Evolutionary conservation across 352 stramenopile genomes (phyloP).

Genomic region (Aphanomyces euteiches): DNA sequence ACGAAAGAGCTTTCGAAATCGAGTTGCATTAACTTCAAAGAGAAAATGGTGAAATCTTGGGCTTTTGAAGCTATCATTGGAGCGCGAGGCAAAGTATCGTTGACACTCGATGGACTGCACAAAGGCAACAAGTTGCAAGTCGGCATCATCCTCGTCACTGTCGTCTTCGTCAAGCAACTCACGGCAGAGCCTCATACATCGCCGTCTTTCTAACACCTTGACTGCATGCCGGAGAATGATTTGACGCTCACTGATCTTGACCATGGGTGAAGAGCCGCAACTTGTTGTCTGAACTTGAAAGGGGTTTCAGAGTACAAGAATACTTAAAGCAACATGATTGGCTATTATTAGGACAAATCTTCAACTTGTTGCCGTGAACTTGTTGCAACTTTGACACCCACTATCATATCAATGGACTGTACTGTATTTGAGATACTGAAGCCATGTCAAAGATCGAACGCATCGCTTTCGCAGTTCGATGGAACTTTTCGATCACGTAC

Average conservation of each 20-base stretch:
- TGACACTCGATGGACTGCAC: background rate
- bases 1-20: slow-evolving; percentile 1
- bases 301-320: background rate
- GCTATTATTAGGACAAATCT: slow-evolving; percentile 1
- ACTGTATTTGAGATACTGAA: too few relatives aligned
- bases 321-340: background rate
- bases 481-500: too few relatives aligned
- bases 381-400: background rate
- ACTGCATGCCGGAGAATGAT: slow-evolving; percentile 1
- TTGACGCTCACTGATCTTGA: background rate
- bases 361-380: background rate
- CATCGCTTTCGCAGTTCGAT: too few relatives aligned
- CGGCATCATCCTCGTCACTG: slow-evolving; percentile 1
- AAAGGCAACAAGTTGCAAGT: background rate
- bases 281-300: background rate
- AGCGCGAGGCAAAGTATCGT: background rate
- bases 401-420: background rate
- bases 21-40: background rate
- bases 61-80: background rate
- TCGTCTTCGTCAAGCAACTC: background rate
- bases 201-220: background rate
- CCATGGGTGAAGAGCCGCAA: background rate
- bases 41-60: background rate
- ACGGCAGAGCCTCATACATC: background rate
- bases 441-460: too few relatives aligned